Percentiles rank a stretch among this genome's conserved stretches.
phyloP scores from a whole-genome alignment of 306 rosid genomes.

The Canavalia gladiata region DNA sequence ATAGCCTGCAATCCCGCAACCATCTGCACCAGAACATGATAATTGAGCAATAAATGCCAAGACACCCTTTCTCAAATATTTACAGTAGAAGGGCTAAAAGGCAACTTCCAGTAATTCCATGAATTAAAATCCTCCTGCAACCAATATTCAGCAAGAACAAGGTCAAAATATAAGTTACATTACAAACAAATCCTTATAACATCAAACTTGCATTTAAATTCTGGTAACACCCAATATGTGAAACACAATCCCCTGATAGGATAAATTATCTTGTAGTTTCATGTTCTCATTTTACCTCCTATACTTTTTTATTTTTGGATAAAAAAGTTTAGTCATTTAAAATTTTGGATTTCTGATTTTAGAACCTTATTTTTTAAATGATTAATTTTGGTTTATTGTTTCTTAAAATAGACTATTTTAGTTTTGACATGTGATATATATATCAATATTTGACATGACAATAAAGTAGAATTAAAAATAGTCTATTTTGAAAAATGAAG shows the following conservation, averaged over 20 bases:
- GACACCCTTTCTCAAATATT: slow-evolving; percentile 52
- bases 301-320: too few relatives aligned
- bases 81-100: slow-evolving; percentile 62
- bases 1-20: slow-evolving; percentile 17
- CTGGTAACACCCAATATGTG: background rate
- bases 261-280: too few relatives aligned
- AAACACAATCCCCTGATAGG: background rate
- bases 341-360: too few relatives aligned
- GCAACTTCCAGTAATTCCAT: slow-evolving; percentile 95
- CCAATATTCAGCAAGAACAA: slow-evolving; percentile 41
- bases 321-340: too few relatives aligned
- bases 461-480: too few relatives aligned
- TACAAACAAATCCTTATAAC: background rate
- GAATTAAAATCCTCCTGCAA: slow-evolving; percentile 93
- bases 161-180: slow-evolving; percentile 15
- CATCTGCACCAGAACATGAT: slow-evolving; percentile 42
- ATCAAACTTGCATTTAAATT: background rate
- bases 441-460: too few relatives aligned
- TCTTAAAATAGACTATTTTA: too few relatives aligned
- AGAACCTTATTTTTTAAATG: too few relatives aligned
- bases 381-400: too few relatives aligned
- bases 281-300: too few relatives aligned
- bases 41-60: slow-evolving; percentile 17
- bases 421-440: too few relatives aligned
- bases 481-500: too few relatives aligned